Evolutionary conservation across 208 protist genomes (phyloP).

Genomic region (Trypanosoma lewisi): DNA sequence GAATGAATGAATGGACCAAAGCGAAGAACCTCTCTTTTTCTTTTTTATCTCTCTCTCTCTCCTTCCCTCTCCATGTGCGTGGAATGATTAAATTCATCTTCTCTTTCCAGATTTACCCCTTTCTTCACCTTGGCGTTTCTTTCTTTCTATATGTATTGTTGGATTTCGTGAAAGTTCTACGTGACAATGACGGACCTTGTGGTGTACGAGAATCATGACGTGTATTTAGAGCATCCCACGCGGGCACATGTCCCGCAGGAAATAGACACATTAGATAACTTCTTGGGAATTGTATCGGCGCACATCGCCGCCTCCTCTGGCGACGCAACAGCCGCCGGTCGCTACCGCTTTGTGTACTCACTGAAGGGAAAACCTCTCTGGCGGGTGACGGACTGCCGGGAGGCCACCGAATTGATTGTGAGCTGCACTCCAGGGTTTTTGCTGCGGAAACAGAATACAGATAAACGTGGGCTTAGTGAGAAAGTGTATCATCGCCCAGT

Average conservation of each 20-base stretch:
- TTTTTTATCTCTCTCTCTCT: too few species aligned
- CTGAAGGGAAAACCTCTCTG: conserved; percentile 62
- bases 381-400: conserved; percentile 68
- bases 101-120: too few species aligned
- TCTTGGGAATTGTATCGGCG: conserved; percentile 49
- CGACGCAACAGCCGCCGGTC: conserved; percentile 27
- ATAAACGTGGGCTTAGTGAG: background rate
- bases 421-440: conserved; percentile 63
- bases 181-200: conserved; percentile 26
- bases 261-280: conserved; percentile 63
- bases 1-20: too few species aligned
- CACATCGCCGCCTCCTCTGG: conserved; percentile 28
- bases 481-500: background rate
- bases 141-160: background rate
- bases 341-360: conserved; percentile 76
- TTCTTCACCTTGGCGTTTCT: background rate
- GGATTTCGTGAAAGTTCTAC: too few species aligned
- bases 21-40: too few species aligned
- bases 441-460: conserved; percentile 16
- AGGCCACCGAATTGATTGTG: conserved; percentile 50
- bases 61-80: too few species aligned
- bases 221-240: conserved; percentile 42
- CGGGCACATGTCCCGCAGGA: conserved; percentile 30
- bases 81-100: too few species aligned
- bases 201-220: conserved; percentile 68